phyloP scores from a whole-genome alignment of 2,329 filamentous ascomycete species.

The Clonostachys rosea region DNA sequence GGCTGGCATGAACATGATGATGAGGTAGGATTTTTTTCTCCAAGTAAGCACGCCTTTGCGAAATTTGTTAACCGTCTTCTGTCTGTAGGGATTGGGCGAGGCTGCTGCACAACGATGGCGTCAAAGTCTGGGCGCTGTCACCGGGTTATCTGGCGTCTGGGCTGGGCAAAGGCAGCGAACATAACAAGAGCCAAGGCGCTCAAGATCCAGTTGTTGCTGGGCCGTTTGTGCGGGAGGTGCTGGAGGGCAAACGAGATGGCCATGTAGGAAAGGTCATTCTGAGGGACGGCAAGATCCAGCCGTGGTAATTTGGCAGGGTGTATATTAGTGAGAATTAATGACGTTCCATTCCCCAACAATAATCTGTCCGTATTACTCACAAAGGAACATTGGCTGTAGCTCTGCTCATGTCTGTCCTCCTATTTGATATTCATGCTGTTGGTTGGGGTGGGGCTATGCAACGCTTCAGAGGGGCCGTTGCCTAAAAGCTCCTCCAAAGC shows the following conservation, averaged over 20 bases:
- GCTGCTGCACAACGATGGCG: slow-evolving; percentile 33
- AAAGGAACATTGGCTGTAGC: too few relatives aligned
- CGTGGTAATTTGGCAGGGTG: neutral
- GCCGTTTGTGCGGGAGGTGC: slow-evolving; percentile 3
- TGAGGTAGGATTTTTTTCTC: slow-evolving; percentile 7
- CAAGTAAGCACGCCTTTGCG: neutral
- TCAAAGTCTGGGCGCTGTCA: slow-evolving; percentile 38
- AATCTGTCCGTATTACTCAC: too few relatives aligned
- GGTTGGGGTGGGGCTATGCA: too few relatives aligned
- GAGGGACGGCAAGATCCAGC: slow-evolving; percentile 2
- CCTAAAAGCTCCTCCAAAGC: too few relatives aligned
- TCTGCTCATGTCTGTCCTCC: too few relatives aligned
- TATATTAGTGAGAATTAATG: too few relatives aligned
- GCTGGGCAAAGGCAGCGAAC: slow-evolving; percentile 17
- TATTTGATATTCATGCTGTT: too few relatives aligned
- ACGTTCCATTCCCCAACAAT: too few relatives aligned
- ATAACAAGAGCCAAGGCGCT: slow-evolving; percentile 2
- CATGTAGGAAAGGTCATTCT: slow-evolving; percentile 7
- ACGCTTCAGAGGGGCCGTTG: too few relatives aligned
- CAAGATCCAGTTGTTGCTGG: slow-evolving; percentile 6
- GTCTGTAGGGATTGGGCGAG: slow-evolving; percentile 29
- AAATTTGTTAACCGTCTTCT: neutral
- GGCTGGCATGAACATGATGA: slow-evolving; percentile 8
- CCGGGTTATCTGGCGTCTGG: slow-evolving; percentile 39
- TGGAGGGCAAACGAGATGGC: slow-evolving; percentile 4